A percentile compares a stretch with the other conserved stretches of the same genome.
Evolutionary conservation across 129 eudicot genomes (phyloP).

Genomic region (Oenanthe sinensis): DNA sequence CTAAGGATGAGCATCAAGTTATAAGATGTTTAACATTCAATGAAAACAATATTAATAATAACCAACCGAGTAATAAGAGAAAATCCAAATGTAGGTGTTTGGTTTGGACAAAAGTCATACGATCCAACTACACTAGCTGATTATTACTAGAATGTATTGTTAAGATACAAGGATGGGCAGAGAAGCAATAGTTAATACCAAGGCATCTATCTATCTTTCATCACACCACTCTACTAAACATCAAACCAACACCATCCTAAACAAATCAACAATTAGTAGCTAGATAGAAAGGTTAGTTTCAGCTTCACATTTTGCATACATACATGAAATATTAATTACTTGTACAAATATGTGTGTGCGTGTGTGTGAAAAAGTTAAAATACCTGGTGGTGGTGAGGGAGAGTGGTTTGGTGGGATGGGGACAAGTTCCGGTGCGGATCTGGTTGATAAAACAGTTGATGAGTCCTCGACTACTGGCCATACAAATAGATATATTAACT

Average conservation of each 20-base stretch:
- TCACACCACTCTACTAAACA: background rate
- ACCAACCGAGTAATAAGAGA: no score
- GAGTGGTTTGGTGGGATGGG: conserved; percentile 21
- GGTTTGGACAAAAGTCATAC: no score
- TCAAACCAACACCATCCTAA: background rate
- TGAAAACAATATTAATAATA: no score
- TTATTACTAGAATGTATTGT: background rate
- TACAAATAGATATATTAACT: conserved; percentile 29
- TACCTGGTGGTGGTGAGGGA: conserved; percentile 28
- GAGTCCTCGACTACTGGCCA: conserved; percentile 49
- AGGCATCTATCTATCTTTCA: background rate
- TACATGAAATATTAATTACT: background rate
- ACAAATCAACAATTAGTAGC: background rate
- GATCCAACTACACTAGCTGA: no score
- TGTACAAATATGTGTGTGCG: background rate
- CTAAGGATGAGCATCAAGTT: no score
- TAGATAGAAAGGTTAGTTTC: background rate
- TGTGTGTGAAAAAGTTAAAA: no score
- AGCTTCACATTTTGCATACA: background rate
- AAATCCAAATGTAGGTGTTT: no score
- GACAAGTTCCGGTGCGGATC: conserved; percentile 34
- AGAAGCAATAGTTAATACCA: background rate
- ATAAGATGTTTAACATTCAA: no score
- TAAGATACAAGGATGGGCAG: background rate
- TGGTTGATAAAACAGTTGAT: conserved; percentile 45